Evolutionary conservation across 352 stramenopile genomes (phyloP).

Genomic region (Pythium periplocum): DNA sequence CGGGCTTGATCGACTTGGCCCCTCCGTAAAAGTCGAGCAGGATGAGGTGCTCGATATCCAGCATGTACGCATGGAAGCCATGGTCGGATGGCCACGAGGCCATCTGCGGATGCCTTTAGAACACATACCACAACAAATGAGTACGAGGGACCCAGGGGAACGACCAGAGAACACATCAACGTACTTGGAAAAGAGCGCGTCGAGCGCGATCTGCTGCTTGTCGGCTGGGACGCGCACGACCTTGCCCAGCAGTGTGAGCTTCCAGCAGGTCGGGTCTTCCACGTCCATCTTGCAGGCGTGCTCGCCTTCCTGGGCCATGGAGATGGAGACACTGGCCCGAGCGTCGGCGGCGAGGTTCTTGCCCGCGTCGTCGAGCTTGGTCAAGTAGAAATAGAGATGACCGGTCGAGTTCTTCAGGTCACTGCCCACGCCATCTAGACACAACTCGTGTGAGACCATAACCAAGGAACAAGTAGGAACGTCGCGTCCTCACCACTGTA

Average conservation of each 20-base stretch:
- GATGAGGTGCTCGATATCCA: slow-evolving; percentile 56
- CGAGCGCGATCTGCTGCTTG: slow-evolving; percentile 31
- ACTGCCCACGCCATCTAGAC: slow-evolving; percentile 50
- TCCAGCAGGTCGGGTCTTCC: slow-evolving; percentile 72
- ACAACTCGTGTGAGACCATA: background rate
- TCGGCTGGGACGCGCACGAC: slow-evolving; percentile 39
- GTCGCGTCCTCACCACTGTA: slow-evolving; percentile 48
- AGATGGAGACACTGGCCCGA: slow-evolving; percentile 51
- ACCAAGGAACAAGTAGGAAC: background rate
- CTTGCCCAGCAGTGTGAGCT: slow-evolving; percentile 46
- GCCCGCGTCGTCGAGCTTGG: slow-evolving; percentile 37
- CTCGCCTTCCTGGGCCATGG: slow-evolving; percentile 42
- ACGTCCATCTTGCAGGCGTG: slow-evolving; percentile 63
- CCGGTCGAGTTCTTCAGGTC: slow-evolving; percentile 43
- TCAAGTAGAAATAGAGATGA: slow-evolving; percentile 72
- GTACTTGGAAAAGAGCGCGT: slow-evolving; percentile 69
- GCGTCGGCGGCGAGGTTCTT: slow-evolving; percentile 49
- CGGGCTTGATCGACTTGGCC: slow-evolving; percentile 51
- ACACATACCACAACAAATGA: background rate
- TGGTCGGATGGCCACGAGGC: slow-evolving; percentile 51
- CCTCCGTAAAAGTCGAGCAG: slow-evolving; percentile 71
- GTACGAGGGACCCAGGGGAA: background rate
- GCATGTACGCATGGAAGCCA: slow-evolving; percentile 42
- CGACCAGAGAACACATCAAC: background rate
- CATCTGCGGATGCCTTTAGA: slow-evolving; percentile 61